Percentiles rank a stretch among this genome's conserved stretches.
phyloP scores from a whole-genome alignment of 192 early-diverging fungal species.

The Coemansia sp. region DNA sequence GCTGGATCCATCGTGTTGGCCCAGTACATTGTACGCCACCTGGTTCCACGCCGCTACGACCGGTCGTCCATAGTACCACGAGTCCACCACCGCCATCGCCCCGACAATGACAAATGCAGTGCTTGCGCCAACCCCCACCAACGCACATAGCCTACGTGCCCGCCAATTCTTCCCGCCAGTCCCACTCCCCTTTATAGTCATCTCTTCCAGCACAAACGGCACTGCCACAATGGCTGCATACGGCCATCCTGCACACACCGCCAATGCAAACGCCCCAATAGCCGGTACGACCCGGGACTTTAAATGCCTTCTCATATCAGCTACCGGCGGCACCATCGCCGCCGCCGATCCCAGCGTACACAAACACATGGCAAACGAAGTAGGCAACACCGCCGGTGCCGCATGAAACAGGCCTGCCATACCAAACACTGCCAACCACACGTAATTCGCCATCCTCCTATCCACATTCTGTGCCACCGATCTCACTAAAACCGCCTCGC shows the following conservation, averaged over 20 bases:
- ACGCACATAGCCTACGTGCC: background rate
- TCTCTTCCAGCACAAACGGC: slow-evolving; percentile 79
- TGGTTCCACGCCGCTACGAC: slow-evolving; percentile 83
- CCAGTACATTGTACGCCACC: slow-evolving; percentile 90
- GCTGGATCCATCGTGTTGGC: slow-evolving; percentile 58
- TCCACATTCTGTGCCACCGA: slow-evolving; percentile 63
- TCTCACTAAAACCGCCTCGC: slow-evolving; percentile 71
- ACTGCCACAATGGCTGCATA: slow-evolving; percentile 57
- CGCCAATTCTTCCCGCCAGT: slow-evolving; percentile 36
- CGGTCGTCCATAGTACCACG: slow-evolving; percentile 68
- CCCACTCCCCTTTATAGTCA: slow-evolving; percentile 18
- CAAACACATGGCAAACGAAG: slow-evolving; percentile 90
- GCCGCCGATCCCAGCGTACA: slow-evolving; percentile 72
- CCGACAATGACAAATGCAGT: slow-evolving; percentile 30
- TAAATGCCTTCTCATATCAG: slow-evolving; percentile 61
- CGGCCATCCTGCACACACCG: slow-evolving; percentile 57
- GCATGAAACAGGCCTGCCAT: slow-evolving; percentile 89
- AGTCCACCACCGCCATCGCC: slow-evolving; percentile 71
- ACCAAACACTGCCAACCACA: slow-evolving; percentile 61
- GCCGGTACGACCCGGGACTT: slow-evolving; percentile 65
- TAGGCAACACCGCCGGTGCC: slow-evolving; percentile 80
- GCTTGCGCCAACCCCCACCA: slow-evolving; percentile 33
- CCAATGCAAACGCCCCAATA: slow-evolving; percentile 80
- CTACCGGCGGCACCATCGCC: slow-evolving; percentile 60
- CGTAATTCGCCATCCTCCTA: slow-evolving; percentile 66